Percentiles rank a stretch among this genome's conserved stretches.
Conservation (phyloP, 345 rosid species). For the Populus tremula region DNA sequence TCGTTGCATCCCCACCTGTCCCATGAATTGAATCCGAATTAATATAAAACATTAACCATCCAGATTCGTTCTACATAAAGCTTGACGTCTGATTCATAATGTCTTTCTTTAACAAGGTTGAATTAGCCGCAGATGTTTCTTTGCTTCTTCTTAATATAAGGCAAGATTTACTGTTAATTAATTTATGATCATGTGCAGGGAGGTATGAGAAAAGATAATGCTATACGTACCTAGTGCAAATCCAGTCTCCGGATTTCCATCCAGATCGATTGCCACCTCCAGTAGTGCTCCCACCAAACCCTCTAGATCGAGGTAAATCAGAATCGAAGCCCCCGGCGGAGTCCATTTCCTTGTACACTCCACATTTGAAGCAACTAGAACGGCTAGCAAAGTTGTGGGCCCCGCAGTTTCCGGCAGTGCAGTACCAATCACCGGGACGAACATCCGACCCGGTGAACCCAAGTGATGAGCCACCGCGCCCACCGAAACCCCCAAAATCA, state of each 20-base stretch:
- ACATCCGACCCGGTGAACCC: conserved; percentile 88
- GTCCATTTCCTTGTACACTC: conserved; percentile 65
- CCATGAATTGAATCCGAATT: background rate
- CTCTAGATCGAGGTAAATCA: conserved; percentile 40
- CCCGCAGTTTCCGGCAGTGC: conserved; percentile 78
- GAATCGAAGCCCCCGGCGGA: conserved; percentile 34
- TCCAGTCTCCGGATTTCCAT: conserved; percentile 95
- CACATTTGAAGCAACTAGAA: conserved; percentile 91
- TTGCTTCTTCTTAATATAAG: background rate
- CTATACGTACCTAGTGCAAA: conserved; percentile 57
- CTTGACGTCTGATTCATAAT: background rate
- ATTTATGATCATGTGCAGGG: too few relatives aligned
- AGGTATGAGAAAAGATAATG: background rate
- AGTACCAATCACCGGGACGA: conserved; percentile 96
- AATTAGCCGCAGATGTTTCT: background rate
- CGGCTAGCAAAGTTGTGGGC: conserved; percentile 95
- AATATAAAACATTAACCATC: background rate
- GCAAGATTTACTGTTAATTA: background rate
- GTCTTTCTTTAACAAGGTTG: background rate
- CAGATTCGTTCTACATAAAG: background rate
- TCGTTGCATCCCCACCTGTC: conserved; percentile 82
- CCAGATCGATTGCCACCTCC: conserved; percentile 49
- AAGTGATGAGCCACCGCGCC: conserved; percentile 53
- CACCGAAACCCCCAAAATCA: conserved; percentile 46
- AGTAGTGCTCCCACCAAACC: conserved; percentile 32